These are phyloP conservation scores for Malassezia sp. DNA, from an alignment of 1,284 basidiomycete species.

Conservation along the genomic window DNA sequence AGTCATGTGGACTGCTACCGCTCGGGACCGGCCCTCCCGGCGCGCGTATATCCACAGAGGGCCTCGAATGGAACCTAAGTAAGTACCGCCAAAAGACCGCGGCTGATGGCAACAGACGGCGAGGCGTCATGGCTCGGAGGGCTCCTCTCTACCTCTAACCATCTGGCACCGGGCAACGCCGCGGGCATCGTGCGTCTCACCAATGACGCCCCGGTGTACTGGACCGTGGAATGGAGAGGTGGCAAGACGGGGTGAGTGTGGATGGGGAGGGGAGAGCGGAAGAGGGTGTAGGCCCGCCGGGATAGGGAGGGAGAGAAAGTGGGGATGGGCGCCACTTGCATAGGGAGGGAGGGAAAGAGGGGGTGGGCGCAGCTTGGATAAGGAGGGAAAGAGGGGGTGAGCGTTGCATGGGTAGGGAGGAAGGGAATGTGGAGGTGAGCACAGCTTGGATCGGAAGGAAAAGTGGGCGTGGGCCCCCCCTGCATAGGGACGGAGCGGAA, in stretches of 20 bases:
- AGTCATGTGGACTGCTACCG: conserved; percentile 84
- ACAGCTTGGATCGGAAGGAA: too few relatives aligned
- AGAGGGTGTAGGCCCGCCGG: not conserved
- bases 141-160: conserved; percentile 76
- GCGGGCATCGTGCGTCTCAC: conserved; percentile 57
- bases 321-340: too few relatives aligned
- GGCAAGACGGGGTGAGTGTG: not conserved
- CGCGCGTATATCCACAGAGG: conserved; percentile 66
- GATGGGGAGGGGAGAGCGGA: too few relatives aligned
- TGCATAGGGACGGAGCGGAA: too few relatives aligned
- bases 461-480: too few relatives aligned
- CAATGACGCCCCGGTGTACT: conserved; percentile 74
- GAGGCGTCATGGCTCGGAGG: conserved; percentile 31
- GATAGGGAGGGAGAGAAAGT: not conserved
- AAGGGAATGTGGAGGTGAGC: too few relatives aligned
- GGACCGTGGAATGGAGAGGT: conserved; percentile 58
- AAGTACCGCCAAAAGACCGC: conserved; percentile 28
- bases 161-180: conserved; percentile 50
- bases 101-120: conserved; percentile 1
- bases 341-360: too few relatives aligned
- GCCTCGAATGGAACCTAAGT: conserved; percentile 84
- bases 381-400: too few relatives aligned
- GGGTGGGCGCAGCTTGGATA: too few relatives aligned
- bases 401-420: too few relatives aligned
- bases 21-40: conserved; percentile 56